These are phyloP conservation scores for Dovyalis caffra DNA, from an alignment of 345 rosid genomes.

Conservation along the genomic window DNA sequence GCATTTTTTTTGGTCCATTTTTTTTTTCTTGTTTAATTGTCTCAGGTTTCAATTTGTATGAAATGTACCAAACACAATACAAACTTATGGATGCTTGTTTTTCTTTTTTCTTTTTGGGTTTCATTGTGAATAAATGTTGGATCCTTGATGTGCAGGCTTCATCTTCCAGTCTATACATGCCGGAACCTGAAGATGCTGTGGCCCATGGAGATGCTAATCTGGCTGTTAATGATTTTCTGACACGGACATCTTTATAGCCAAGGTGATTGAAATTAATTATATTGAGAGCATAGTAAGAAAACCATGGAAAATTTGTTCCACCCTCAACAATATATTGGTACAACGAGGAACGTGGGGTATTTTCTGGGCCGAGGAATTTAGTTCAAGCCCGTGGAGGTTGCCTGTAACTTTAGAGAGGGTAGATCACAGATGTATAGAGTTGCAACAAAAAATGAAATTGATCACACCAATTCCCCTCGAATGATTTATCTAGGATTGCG, in stretches of 20 bases:
- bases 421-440: conserved; percentile 19
- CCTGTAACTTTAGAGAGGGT: conserved; percentile 23
- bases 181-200: conserved; percentile 95
- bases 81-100: not conserved
- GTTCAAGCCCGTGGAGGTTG: conserved; percentile 6
- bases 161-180: conserved; percentile 72
- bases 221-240: conserved; percentile 85
- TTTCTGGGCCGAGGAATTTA: not conserved
- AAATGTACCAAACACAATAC: not conserved
- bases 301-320: not conserved
- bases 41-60: not conserved
- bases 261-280: conserved; percentile 2
- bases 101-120: not conserved
- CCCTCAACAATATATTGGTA: not conserved
- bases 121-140: not conserved
- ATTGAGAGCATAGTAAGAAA: conserved; percentile 14
- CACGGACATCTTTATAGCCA: conserved; percentile 43
- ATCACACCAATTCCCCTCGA: conserved; percentile 6
- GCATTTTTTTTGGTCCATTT: not conserved
- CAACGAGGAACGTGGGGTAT: not conserved
- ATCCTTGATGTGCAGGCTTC: conserved; percentile 58
- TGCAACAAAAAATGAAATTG: conserved; percentile 13
- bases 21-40: not conserved
- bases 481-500: not conserved
- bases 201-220: conserved; percentile 88